phyloP scores from a whole-genome alignment of 2,329 filamentous ascomycete genomes.

The Aplosporella prunicola region DNA sequence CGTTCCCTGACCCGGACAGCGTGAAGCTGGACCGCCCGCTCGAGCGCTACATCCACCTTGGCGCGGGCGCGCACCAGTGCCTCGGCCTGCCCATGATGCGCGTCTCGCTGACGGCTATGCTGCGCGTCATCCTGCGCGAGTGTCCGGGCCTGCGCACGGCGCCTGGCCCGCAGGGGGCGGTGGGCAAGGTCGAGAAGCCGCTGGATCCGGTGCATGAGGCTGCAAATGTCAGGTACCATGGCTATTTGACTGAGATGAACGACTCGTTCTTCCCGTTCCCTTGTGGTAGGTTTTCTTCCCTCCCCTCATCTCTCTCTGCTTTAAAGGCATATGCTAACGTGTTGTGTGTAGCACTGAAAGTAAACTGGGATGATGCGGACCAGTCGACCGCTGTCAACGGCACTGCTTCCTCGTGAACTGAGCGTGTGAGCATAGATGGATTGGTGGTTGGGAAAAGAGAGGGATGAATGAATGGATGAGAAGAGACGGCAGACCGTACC shows the following conservation, averaged over 20 bases:
- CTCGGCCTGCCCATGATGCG: constrained; percentile 35
- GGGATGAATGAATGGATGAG: too few relatives aligned
- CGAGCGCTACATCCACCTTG: constrained; percentile 37
- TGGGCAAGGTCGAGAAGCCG: constrained; percentile 35
- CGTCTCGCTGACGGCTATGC: constrained; percentile 36
- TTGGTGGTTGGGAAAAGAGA: too few relatives aligned
- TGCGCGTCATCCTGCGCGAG: constrained; percentile 34
- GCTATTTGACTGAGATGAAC: constrained; percentile 40
- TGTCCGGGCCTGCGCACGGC: constrained; percentile 29
- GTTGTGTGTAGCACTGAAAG: constrained; percentile 19
- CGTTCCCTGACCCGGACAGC: constrained; percentile 34
- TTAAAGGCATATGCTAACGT: constrained; percentile 5
- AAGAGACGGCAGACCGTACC: too few relatives aligned
- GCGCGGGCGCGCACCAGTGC: constrained; percentile 34
- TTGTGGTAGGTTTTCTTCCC: constrained; percentile 30
- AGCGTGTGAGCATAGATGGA: too few relatives aligned
- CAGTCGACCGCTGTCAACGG: too few relatives aligned
- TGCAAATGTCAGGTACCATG: constrained; percentile 30
- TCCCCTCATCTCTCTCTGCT: background rate
- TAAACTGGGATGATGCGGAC: constrained; percentile 20
- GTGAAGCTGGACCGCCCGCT: constrained; percentile 31
- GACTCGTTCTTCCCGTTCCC: constrained; percentile 40
- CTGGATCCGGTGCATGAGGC: constrained; percentile 11
- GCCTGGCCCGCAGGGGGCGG: constrained; percentile 27
- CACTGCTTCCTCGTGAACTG: too few relatives aligned